These are phyloP conservation scores for Pseudocercospora fuligena DNA, from an alignment of 2,329 filamentous ascomycete species.

Conservation along the genomic window DNA sequence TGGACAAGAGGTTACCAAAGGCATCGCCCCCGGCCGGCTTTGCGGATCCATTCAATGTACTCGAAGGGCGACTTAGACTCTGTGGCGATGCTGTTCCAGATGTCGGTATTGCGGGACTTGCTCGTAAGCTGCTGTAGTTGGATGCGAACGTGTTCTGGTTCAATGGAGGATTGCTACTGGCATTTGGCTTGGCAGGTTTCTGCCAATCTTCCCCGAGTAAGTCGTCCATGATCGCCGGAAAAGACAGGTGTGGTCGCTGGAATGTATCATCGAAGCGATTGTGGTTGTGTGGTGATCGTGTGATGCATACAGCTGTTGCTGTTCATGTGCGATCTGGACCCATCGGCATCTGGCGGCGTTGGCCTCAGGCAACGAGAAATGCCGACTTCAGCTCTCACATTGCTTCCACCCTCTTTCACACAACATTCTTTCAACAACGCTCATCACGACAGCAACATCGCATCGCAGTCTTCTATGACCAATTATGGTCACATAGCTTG, in stretches of 20 bases:
- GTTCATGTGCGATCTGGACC: neutral
- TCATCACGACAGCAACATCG: neutral
- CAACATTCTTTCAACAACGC: neutral
- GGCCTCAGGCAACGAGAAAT: neutral
- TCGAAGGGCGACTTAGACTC: conserved; percentile 45
- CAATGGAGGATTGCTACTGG: conserved; percentile 26
- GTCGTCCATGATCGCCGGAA: conserved; percentile 50
- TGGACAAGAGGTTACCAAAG: conserved; percentile 76
- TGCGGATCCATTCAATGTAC: conserved; percentile 47
- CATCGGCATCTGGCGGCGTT: neutral
- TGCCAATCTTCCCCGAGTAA: conserved; percentile 56
- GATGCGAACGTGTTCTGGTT: conserved; percentile 35
- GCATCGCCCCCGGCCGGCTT: conserved; percentile 68
- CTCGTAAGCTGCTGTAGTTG: conserved; percentile 41
- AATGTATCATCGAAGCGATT: neutral
- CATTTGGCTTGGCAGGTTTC: conserved; percentile 35
- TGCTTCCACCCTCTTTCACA: neutral
- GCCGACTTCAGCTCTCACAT: neutral
- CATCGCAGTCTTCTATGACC: neutral
- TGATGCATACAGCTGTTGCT: conserved; percentile 1
- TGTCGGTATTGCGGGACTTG: conserved; percentile 47
- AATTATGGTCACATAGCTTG: too few relatives aligned
- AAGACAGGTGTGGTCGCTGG: neutral
- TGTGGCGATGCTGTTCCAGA: conserved; percentile 40
- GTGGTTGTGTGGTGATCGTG: neutral